phyloP scores from a whole-genome alignment of 257 asterid species.

The Gardenia jasminoides region DNA sequence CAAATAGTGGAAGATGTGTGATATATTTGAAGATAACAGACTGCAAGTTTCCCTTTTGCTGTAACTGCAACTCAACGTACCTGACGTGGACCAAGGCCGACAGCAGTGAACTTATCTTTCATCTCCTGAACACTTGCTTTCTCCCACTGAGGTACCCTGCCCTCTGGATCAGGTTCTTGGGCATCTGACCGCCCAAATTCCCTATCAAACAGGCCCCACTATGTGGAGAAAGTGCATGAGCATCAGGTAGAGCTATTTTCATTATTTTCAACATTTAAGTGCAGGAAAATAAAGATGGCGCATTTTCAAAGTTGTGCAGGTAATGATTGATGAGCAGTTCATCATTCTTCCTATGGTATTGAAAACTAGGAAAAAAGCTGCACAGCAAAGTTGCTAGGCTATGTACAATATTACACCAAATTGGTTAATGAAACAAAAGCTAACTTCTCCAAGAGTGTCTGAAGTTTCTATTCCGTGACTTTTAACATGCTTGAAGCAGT shows the following conservation, averaged over 20 bases:
- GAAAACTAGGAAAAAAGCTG: neutral
- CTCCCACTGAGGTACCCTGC: conserved; percentile 88
- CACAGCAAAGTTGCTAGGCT: neutral
- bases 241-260: neutral
- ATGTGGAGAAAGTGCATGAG: conserved; percentile 15
- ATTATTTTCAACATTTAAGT: neutral
- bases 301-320: neutral
- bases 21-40: neutral
- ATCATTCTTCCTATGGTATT: neutral
- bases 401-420: neutral
- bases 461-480: neutral
- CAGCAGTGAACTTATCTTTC: conserved; percentile 70
- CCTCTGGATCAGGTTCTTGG: conserved; percentile 87
- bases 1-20: neutral
- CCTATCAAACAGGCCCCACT: conserved; percentile 93
- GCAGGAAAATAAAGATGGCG: neutral
- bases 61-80: conserved; percentile 25
- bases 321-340: neutral
- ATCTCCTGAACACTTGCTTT: conserved; percentile 66
- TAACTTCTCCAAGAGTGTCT: neutral
- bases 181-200: conserved; percentile 81
- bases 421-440: neutral
- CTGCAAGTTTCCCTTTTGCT: neutral
- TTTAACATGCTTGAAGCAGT: neutral
- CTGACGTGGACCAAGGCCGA: conserved; percentile 96